These are phyloP conservation scores for Phycomyces nitens DNA, from an alignment of 192 early-diverging fungal species.

Conservation along the genomic window DNA sequence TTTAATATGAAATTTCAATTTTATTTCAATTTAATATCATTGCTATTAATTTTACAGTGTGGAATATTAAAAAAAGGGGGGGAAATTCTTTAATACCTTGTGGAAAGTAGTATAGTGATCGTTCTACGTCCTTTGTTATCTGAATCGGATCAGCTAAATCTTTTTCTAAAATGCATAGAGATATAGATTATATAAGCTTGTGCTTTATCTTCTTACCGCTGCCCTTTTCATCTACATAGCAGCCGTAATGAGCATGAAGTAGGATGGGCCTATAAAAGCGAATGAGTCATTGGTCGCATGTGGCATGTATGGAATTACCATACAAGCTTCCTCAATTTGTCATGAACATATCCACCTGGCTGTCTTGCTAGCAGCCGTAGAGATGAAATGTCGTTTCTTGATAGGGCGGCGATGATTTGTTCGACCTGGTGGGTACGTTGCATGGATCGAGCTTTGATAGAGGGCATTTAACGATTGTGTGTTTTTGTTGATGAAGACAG, in stretches of 20 bases:
- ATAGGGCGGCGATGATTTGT: slow-evolving; percentile 16
- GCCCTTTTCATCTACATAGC: slow-evolving; percentile 36
- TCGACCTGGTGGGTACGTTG: slow-evolving; percentile 15
- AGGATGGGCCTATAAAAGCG: slow-evolving; percentile 32
- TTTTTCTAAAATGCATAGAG: slow-evolving; percentile 18
- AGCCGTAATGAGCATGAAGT: slow-evolving; percentile 35
- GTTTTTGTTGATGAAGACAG: background rate
- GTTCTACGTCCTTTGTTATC: slow-evolving; percentile 37
- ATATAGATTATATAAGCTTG: no score
- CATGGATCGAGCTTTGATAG: slow-evolving; percentile 11
- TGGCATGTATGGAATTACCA: slow-evolving; percentile 19
- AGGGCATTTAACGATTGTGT: background rate
- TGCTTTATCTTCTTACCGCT: slow-evolving; percentile 19
- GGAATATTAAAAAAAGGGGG: background rate
- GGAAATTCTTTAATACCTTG: slow-evolving; percentile 23
- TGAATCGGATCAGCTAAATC: slow-evolving; percentile 33
- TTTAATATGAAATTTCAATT: no score
- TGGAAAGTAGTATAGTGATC: slow-evolving; percentile 39
- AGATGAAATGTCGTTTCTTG: slow-evolving; percentile 21
- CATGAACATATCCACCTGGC: slow-evolving; percentile 19
- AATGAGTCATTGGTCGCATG: background rate
- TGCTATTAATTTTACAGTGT: no score
- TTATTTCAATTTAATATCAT: no score
- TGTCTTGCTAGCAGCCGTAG: slow-evolving; percentile 20
- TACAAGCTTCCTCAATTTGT: slow-evolving; percentile 23